These are phyloP conservation scores for Scutellaria minor DNA, from an alignment of 257 asterid species.

Conservation along the genomic window DNA sequence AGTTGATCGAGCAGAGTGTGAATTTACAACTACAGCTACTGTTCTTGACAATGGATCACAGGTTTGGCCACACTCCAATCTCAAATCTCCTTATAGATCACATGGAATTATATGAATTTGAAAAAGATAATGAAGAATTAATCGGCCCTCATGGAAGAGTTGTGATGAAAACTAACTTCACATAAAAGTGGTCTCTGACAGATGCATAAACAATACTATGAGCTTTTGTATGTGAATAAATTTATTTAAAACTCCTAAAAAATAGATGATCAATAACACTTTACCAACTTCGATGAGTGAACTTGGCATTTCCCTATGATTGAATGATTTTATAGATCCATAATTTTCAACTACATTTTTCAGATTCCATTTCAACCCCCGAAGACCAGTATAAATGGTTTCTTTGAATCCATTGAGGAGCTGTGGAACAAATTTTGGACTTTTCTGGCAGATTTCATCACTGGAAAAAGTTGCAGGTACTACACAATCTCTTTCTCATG, in stretches of 20 bases:
- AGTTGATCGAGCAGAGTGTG: constrained; percentile 96
- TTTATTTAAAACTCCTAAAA: too few species aligned
- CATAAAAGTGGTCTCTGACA: neutral
- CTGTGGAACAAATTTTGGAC: constrained; percentile 70
- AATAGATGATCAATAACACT: too few species aligned
- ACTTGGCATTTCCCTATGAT: too few species aligned
- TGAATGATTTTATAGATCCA: neutral
- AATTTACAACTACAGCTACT: constrained; percentile 91
- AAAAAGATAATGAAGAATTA: neutral
- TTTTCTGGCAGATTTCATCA: constrained; percentile 59
- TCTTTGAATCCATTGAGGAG: constrained; percentile 78
- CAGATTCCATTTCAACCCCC: constrained; percentile 94
- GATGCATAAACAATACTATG: neutral
- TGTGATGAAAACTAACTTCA: neutral
- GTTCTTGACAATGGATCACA: constrained; percentile 92
- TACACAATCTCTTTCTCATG: neutral
- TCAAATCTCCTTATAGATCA: constrained; percentile 6
- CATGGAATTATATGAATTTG: neutral
- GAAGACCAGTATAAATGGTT: constrained; percentile 64
- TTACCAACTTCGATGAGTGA: too few species aligned
- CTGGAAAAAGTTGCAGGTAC: constrained; percentile 94
- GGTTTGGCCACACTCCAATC: constrained; percentile 49
- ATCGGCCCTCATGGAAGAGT: constrained; percentile 3
- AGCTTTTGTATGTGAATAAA: too few species aligned
- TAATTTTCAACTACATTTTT: neutral